Base-by-base conservation (phyloP, 2,329 filamentous ascomycete genomes). In the Apiospora hydei region DNA sequence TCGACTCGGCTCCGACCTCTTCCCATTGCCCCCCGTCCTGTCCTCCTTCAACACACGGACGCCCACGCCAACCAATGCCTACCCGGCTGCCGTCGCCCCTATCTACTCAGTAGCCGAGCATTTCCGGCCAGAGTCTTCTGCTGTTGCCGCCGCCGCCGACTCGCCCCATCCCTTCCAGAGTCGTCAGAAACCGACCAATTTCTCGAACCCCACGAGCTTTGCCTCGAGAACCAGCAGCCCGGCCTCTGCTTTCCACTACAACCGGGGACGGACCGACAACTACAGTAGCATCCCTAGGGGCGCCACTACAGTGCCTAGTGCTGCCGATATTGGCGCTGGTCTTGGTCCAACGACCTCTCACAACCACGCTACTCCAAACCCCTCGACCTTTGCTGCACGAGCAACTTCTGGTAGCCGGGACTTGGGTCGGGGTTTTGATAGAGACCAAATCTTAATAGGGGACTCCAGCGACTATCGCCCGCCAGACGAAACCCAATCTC, bases 231-330 rank as follows among this genome's bases (percentile, higher is more conserved):
- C 34, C 38, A 69, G 71, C 44, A 69, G 57, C 21, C 46, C 71
- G 14, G 68, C 69, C 71, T 70, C 66, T 47, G 53, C 30, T 44
- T 72, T 70, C 69, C 71, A 72, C 64, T 72, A 72, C 69, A 72
- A 72, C 49, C 46, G 71, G 34, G 69, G 47, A 26, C 69, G 71
- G 30, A 43, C 47, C 43, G 68, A 46, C 61, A 68, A 64, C 41
- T 21, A 44, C 47, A 51, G 30, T 51, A 69, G 70, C 24, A 41
- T 6, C 14, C 44, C 26, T 51, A 71, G 43, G 30, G 70, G 47
- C 38, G 26, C 61, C 53, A 69, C 61, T 71, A 24, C 70, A 38
- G 30, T 21, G 18, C 47, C 57, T 41, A 71, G 43, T 64, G 34
- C 34, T 41, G 57, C 57, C 57, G 34, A 64, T 64, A 64, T 64